Base-by-base conservation (phyloP, 1,139 yeast species). In the Blastobotrys niveus region DNA sequence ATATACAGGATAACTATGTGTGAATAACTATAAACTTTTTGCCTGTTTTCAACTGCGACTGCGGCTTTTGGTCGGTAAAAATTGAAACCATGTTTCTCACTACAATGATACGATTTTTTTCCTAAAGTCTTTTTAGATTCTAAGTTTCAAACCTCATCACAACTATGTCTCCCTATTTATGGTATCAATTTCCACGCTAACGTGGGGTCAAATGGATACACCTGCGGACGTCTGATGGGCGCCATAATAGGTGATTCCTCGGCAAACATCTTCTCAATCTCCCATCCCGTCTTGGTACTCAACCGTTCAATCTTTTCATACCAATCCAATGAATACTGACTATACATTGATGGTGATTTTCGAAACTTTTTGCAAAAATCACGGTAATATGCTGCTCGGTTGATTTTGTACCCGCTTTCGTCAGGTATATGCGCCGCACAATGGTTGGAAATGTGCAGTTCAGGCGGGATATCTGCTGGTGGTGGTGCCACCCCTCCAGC, bases 151-250 rank as follows among this genome's bases (percentile, higher is more conserved):
- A n/a, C n/a, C n/a, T n/a, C n/a, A n/a, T n/a, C n/a, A n/a, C n/a
- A n/a, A n/a, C n/a, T n/a, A 24, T 24, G 27, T 8, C 27, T 24
- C 8, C 8, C 27, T 24, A 12, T 24, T 24, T 8, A 12, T 24
- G 10, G 10, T 24, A 24, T n/a, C n/a, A n/a, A n/a, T n/a, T n/a
- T n/a, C n/a, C n/a, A n/a, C n/a, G n/a, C n/a, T n/a, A n/a, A n/a
- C n/a, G n/a, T n/a, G n/a, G 38, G 38, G 17, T 34, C 27, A 34
- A 20, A 34, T 15, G 38, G 38, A 19, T 34, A 34, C 19, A 34
- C 8, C 12, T 15, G 27, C 3, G 27, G 3, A 2, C n/a, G 19
- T 6, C 14, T 21, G 3, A 21, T 18, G 5, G 19, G 19, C 26
- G 20, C 17, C 17, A n/a, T 20, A 12, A 20, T 21, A 5, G 38